A percentile compares a stretch with the other conserved stretches of the same genome.
phyloP scores from a whole-genome alignment of 2,329 filamentous ascomycete genomes.

The Neurospora crassa region DNA sequence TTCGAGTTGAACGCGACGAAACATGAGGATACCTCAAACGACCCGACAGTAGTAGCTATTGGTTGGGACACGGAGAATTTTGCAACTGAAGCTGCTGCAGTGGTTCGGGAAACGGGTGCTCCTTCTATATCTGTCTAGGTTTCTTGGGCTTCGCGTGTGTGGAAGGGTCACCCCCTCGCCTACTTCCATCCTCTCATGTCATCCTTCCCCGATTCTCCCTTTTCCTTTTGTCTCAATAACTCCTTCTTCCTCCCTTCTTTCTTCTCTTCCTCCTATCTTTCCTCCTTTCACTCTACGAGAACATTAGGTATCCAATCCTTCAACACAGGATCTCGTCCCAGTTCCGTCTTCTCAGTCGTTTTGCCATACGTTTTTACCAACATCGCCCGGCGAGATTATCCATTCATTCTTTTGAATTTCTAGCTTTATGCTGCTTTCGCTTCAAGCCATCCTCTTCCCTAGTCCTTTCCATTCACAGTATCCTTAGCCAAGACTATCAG shows the following conservation, averaged over 20 bases:
- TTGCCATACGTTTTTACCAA: not conserved
- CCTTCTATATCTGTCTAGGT: conserved; percentile 14
- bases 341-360: not conserved
- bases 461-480: not conserved
- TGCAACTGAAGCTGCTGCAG: not conserved
- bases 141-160: not conserved
- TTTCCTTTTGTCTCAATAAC: conserved; percentile 3
- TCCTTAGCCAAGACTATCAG: not conserved
- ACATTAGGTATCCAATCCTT: not conserved
- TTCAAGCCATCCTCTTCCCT: not conserved
- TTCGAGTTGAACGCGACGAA: conserved; percentile 5
- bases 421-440: not conserved
- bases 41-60: not conserved
- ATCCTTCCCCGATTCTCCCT: not conserved
- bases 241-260: not conserved
- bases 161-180: not conserved
- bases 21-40: conserved; percentile 1
- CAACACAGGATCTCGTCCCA: not conserved
- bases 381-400: not conserved
- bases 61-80: conserved; percentile 6
- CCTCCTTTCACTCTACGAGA: not conserved
- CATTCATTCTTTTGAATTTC: not conserved
- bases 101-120: conserved; percentile 1
- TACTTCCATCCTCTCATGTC: not conserved
- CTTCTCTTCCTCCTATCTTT: not conserved